phyloP scores from a whole-genome alignment of 2,329 filamentous ascomycete species.

The Thielaviopsis punctulata region DNA sequence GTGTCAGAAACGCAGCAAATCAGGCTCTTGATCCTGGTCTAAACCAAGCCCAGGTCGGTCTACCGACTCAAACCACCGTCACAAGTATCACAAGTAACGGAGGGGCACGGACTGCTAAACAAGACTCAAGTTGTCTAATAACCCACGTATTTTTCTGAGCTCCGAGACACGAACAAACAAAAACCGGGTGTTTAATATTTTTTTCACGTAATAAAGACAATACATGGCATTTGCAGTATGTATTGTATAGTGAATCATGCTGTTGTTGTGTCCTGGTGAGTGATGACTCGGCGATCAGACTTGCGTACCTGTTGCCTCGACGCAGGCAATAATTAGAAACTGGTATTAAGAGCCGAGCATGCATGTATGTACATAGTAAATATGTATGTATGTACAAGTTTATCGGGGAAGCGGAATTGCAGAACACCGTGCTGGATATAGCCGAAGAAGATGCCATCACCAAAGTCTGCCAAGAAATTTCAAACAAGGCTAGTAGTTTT shows the following conservation, averaged over 20 bases:
- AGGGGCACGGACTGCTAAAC: not conserved
- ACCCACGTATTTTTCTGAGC: too few relatives aligned
- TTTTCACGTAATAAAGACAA: too few relatives aligned
- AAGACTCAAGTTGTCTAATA: not conserved
- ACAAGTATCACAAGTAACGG: conserved; percentile 1
- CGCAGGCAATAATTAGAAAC: not conserved
- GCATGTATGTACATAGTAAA: too few relatives aligned
- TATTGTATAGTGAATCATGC: too few relatives aligned
- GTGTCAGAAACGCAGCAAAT: conserved; percentile 6
- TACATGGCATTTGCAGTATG: too few relatives aligned
- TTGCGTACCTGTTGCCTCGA: not conserved
- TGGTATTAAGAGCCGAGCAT: not conserved
- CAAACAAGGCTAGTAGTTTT: not conserved
- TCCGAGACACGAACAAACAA: too few relatives aligned
- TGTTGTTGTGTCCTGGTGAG: not conserved
- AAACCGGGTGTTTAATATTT: not conserved
- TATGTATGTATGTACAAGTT: too few relatives aligned
- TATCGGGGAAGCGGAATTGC: not conserved
- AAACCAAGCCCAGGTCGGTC: conserved; percentile 1
- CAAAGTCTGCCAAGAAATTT: not conserved
- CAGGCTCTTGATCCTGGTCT: not conserved
- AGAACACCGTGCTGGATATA: not conserved
- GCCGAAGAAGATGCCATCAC: not conserved
- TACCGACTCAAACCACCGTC: not conserved
- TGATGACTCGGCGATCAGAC: not conserved